Base-by-base conservation (phyloP, 345 rosid species). In the Cardiospermum halicacabum region DNA sequence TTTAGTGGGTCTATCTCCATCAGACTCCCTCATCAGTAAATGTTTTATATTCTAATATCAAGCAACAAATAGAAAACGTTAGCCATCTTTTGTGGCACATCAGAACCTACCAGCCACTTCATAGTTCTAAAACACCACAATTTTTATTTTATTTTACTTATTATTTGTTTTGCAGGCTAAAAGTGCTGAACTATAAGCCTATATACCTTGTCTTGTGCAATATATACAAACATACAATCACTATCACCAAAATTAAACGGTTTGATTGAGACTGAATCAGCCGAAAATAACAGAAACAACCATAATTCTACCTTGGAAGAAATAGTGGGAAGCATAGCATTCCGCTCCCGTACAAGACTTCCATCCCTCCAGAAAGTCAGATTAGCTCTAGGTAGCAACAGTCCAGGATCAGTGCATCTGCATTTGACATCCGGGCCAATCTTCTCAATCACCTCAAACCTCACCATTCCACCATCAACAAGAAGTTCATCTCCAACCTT, bases 281-380 rank as follows among this genome's bases (percentile, higher is more conserved):
- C 50, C 34, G 13, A 36, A 22, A 9, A 26, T 13, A 39, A 3
- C 13, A 13, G 5, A 18, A 18, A 19, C 2, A 47, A 15, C 8
- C 25, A 24, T 11, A 50, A 22, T 62, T 62, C n/a, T 68, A 84
- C 99, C 96, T 95, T 91, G 55, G 98, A 71, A 53, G 99, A 95
- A 67, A 91, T 89, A 1, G 98, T 95, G 7, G 99, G 98, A 62
- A 95, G 99, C 99, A 91, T 91, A n/a, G 99, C 96, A 77, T 91
- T 95, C 31, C 94, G 91, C 64, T 89, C 99, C 5, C 97, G 85
- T 8, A 95, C 99, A 57, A 95, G 86, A 77, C 99, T 91, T 9
- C 99, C 99, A 70, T 87, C 82, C 80, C 99, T 88, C 99, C 98
- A 95, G 56, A 91, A 95, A 30, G 99, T 95, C 88, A 95, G 84